A percentile compares a stretch with the other conserved stretches of the same genome.
These are phyloP conservation scores for Gamarada debralockiae DNA, from an alignment of 495 filamentous ascomycete species.

Conservation along the genomic window DNA sequence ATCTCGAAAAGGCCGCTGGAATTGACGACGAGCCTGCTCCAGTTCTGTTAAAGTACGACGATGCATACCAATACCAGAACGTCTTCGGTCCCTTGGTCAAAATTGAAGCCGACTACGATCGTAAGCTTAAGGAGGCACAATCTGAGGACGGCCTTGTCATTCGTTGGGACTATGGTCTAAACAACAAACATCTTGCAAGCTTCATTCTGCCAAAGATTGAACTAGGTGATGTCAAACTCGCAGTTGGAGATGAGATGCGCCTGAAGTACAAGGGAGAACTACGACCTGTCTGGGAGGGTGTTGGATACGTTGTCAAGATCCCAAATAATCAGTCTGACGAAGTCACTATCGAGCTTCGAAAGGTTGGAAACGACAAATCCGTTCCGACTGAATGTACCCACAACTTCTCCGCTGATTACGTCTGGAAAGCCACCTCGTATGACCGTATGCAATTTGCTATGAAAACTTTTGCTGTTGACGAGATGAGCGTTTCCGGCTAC, in stretches of 20 bases:
- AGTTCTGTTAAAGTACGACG: conserved; percentile 91
- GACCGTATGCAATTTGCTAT: conserved; percentile 99
- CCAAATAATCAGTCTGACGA: conserved; percentile 99
- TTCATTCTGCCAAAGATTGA: conserved; percentile 97
- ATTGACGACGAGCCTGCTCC: conserved; percentile 94
- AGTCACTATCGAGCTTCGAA: conserved; percentile 90
- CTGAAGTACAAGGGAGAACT: conserved; percentile 95
- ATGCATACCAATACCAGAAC: conserved; percentile 98
- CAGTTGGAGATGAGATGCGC: conserved; percentile 98
- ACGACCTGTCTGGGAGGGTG: conserved; percentile 92
- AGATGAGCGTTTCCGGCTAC: conserved; percentile 97
- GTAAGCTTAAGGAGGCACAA: conserved; percentile 97
- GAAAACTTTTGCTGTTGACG: conserved; percentile 98
- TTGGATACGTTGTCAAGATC: conserved; percentile 99
- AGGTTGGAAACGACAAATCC: conserved; percentile 86
- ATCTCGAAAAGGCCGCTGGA: conserved; percentile 88
- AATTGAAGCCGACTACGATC: conserved; percentile 99
- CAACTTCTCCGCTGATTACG: conserved; percentile 97
- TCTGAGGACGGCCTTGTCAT: conserved; percentile 92
- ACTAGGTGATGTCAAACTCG: conserved; percentile 95
- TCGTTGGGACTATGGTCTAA: conserved; percentile 92
- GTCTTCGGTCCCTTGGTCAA: conserved; percentile 98
- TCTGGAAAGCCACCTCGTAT: conserved; percentile 99
- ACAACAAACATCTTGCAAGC: conserved; percentile 96
- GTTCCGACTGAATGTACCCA: conserved; percentile 97